A percentile compares a stretch with the other conserved stretches of the same genome.
phyloP scores from a whole-genome alignment of 106 monocot genomes.

The Dendrobium chrysotoxum region DNA sequence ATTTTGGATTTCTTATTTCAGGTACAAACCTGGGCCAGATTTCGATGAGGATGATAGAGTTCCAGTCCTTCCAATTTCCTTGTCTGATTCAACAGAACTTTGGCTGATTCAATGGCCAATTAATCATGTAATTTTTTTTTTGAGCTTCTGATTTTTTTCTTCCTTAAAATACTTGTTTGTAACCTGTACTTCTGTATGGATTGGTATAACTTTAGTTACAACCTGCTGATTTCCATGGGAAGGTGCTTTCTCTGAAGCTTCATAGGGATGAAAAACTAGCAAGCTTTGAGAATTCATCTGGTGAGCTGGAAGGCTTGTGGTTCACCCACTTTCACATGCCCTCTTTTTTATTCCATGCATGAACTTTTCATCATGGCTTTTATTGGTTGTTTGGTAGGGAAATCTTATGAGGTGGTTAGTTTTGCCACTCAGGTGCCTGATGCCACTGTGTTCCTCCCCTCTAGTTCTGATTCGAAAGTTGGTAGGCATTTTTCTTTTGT shows the following conservation, averaged over 20 bases:
- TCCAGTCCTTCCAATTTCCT: constrained; percentile 29
- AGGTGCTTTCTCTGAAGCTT: constrained; percentile 41
- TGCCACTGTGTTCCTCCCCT: constrained; percentile 51
- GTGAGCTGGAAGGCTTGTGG: constrained; percentile 15
- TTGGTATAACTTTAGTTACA: constrained; percentile 24
- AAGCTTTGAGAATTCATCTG: constrained; percentile 42
- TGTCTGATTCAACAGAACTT: constrained; percentile 49
- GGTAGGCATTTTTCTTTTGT: constrained; percentile 25
- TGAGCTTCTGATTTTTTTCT: constrained; percentile 1
- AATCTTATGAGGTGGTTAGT: constrained; percentile 68
- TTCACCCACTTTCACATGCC: neutral
- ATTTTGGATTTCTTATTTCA: constrained; percentile 6
- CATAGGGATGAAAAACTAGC: constrained; percentile 34
- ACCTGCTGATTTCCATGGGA: constrained; percentile 45
- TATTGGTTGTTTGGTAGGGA: constrained; percentile 36
- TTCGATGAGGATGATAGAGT: constrained; percentile 32
- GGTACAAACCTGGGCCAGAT: constrained; percentile 26
- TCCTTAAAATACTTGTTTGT: neutral
- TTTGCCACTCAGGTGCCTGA: constrained; percentile 46
- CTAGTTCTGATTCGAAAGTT: constrained; percentile 48
- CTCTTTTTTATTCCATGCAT: neutral
- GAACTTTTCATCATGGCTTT: neutral
- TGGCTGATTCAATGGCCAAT: constrained; percentile 70
- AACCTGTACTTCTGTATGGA: neutral
- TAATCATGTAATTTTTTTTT: constrained; percentile 20